These are phyloP conservation scores for Vitis cinerea DNA, from an alignment of 164 flowering plant species.

Conservation along the genomic window DNA sequence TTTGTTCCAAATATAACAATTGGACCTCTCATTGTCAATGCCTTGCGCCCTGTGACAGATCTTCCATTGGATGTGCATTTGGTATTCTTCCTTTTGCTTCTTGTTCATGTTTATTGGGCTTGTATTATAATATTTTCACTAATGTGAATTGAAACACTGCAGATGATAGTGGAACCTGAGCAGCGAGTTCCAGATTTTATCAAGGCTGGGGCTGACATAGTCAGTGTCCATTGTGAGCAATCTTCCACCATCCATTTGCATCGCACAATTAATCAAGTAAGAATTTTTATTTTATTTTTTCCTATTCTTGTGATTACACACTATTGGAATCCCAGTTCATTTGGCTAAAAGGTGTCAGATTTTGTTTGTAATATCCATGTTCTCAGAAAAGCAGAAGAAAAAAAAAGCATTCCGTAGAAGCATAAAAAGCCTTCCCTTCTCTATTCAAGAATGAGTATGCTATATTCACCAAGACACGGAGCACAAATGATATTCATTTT, in stretches of 20 bases:
- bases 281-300: conserved; percentile 6
- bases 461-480: too few species aligned
- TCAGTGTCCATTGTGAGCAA: conserved; percentile 96
- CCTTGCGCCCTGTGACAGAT: conserved; percentile 96
- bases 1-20: conserved; percentile 98
- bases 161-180: conserved; percentile 99
- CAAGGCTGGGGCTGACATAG: conserved; percentile 98
- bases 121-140: conserved; percentile 5
- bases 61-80: conserved; percentile 97
- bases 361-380: background rate
- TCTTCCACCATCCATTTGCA: conserved; percentile 96
- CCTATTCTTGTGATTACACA: background rate
- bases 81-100: conserved; percentile 41
- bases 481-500: too few species aligned
- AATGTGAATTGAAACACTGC: conserved; percentile 18
- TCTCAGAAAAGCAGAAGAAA: background rate
- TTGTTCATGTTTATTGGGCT: background rate
- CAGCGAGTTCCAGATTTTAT: conserved; percentile 94
- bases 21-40: conserved; percentile 96
- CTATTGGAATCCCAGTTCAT: background rate
- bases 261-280: conserved; percentile 80
- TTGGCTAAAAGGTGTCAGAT: background rate
- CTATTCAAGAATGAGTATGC: background rate
- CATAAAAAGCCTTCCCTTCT: background rate
- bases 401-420: too few species aligned